Evolutionary conservation across 1,284 basidiomycete species (phyloP), one percentile per base, ranked within the genome.

Genomic region (Wolfiporia cocos): DNA sequence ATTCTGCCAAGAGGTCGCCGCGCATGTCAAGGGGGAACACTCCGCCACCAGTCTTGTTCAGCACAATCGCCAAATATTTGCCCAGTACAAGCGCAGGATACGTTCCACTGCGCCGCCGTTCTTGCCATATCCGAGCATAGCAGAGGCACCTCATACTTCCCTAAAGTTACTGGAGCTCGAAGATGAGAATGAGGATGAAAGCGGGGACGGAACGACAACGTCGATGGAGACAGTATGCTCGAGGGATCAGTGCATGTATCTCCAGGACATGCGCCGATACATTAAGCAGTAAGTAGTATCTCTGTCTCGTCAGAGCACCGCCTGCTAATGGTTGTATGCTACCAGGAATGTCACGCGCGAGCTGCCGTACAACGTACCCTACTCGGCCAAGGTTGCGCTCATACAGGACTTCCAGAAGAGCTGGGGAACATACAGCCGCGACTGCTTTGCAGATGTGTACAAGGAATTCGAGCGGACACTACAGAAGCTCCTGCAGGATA

Each of bases 271-370:
- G 14, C 43, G 49, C 20, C 11, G 37, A 5, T 50, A 49, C 23
- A 59, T 61, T 32, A 22, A 47, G 18, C 22, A 29, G 56, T 59
- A 22, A 15, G 53, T 35, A 10, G 1, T n/a, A n/a, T n/a, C n/a
- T n/a, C n/a, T n/a, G n/a, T n/a, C n/a, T n/a, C n/a, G n/a, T n/a
- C n/a, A n/a, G n/a, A n/a, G n/a, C n/a, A n/a, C n/a, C n/a, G n/a
- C n/a, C n/a, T n/a, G n/a, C n/a, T n/a, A n/a, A n/a, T n/a, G n/a
- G n/a, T n/a, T n/a, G n/a, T n/a, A n/a, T n/a, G n/a, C n/a, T n/a
- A n/a, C n/a, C n/a, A 78, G 76, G 2, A 67, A 67, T 14, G 64
- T 65, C 12, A 63, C 61, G 5, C 76, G 76, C 67, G 75, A 79
- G 40, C 64, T 78, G 5, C 74, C 74, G 0, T 62, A 66, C 10